Evolutionary conservation across 139 green algal genomes (phyloP), one percentile per base, ranked within the genome.

Genomic region (Closterium sp.): DNA sequence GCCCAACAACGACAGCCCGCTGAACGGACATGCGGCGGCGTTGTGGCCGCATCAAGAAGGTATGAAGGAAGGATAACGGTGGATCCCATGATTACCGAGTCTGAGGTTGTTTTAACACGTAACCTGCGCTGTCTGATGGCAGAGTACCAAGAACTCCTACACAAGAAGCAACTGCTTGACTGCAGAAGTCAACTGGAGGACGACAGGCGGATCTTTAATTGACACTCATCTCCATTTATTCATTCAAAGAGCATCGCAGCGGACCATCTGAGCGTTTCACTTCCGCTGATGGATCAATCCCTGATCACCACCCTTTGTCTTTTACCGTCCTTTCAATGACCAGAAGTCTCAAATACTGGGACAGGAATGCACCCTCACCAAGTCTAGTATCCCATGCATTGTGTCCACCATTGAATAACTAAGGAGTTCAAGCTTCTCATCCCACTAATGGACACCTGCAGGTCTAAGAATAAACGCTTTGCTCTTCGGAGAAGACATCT

Each of bases 1-100:
- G 90, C 95, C 96, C 34, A 98, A 98, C 95, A 96, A 97, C 66
- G 96, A 97, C 88, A 96, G 94, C 66, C 96, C 96, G 2, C 95
- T 98, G 19, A 97, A 98, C 91, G 88, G 64, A 5, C 90, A 97
- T 34, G 96, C 96, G 34, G 96, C 96, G 34, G 95, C 95, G 88
- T 92, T 97, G 66, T 98, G 96, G 96, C 91, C 90, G 32, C 94
- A 97, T 84, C 91, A 96, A 90, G 92, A 94, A 38, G 96, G 90
- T 93, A 89, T 38, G 34, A 1, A 35, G 33, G 7, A 76, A 76
- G 55, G 55, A 19, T 19, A 76, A 76, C 12, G 4, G 25, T 28
- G 55, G 55, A 76, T 28, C 4, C 16, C 55, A 28, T 76, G 10
- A 28, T 7, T 76, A n/a, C n/a, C n/a, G n/a, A n/a, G n/a, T n/a